Base-by-base conservation (phyloP, 192 early-diverging fungal species). In the Diversispora eburnea region DNA sequence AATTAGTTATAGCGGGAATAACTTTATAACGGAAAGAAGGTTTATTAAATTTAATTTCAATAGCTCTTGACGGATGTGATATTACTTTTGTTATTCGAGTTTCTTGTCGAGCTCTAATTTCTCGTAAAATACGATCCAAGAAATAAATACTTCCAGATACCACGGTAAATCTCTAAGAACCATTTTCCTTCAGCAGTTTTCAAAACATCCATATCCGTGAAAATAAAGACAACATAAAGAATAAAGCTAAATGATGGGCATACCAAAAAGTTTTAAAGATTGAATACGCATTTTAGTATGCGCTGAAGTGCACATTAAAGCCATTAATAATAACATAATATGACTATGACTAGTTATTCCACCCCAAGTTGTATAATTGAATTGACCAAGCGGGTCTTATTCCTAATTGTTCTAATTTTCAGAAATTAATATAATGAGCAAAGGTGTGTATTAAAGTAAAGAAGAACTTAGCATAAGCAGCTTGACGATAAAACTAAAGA, bases 181-280 rank as follows among this genome's bases (percentile, higher is more conserved):
- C 81, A 81, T 22, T 22, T 42, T 6, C 77, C 77, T 25, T 61
- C 12, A 12, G 57, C 49, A 0, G 67, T 76, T 70, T 74, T 82
- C 82, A 69, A 87, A 82, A 70, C 78, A 84, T 61, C 85, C 85
- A 49, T 78, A 72, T 33, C 83, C 84, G 70, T 94, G 93, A 67
- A 92, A 82, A 78, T 91, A 89, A 62, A 93, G 77, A 19, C 78
- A 86, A 73, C 22, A 88, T 77, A 79, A 89, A 85, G 70, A 86
- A 85, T n/a, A 86, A 84, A n/a, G 91, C 77, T 51, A 88, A 84
- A 74, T 94, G 91, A 78, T 94, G 93, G 7, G 85, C 85, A 76
- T 84, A 91, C 85, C 91, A 93, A 72, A 94, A 93, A 52, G 87
- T 51, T 79, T 94, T 91, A 76, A 93, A 41, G 86, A 68, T 65